A percentile compares a stretch with the other conserved stretches of the same genome.
These are phyloP conservation scores for Trichosporon sp. DNA, from an alignment of 1,284 basidiomycete genomes.

Conservation along the genomic window DNA sequence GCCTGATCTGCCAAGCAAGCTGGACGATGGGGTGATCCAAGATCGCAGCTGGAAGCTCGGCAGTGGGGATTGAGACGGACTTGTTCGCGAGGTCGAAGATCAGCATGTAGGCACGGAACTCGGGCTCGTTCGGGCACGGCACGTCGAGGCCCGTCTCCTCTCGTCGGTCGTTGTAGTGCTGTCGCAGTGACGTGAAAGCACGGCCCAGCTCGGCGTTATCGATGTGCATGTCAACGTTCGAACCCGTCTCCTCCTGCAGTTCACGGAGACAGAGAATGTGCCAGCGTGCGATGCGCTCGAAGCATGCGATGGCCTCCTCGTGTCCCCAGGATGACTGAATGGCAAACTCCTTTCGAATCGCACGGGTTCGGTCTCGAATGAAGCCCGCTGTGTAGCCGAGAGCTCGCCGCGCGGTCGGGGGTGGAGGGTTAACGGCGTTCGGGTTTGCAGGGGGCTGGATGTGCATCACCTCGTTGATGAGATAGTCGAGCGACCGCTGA, in stretches of 20 bases:
- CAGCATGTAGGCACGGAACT: constrained; percentile 93
- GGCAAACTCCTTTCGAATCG: constrained; percentile 89
- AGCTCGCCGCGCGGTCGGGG: constrained; percentile 54
- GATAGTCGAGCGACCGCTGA: constrained; percentile 83
- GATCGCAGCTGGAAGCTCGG: constrained; percentile 71
- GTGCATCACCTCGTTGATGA: constrained; percentile 75
- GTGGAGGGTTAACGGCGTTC: constrained; percentile 21
- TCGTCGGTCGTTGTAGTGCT: constrained; percentile 82
- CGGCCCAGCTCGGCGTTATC: constrained; percentile 43
- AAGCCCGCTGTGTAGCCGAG: constrained; percentile 57
- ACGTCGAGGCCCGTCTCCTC: constrained; percentile 55
- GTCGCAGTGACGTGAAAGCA: constrained; percentile 74
- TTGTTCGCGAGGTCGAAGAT: constrained; percentile 84
- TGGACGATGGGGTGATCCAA: constrained; percentile 70
- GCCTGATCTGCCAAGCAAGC: constrained; percentile 72
- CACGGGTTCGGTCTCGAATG: constrained; percentile 85
- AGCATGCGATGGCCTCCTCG: constrained; percentile 74
- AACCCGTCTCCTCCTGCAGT: constrained; percentile 52
- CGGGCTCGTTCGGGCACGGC: constrained; percentile 76
- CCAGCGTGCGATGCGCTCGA: constrained; percentile 88
- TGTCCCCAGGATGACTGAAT: constrained; percentile 78
- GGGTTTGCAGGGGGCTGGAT: constrained; percentile 49
- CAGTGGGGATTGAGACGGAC: constrained; percentile 62
- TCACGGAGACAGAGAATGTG: constrained; percentile 84
- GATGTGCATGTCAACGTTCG: constrained; percentile 45